A percentile compares a stretch with the other conserved stretches of the same genome.
phyloP scores from a whole-genome alignment of 441 rosid species.

The Metrosideros polymorpha region DNA sequence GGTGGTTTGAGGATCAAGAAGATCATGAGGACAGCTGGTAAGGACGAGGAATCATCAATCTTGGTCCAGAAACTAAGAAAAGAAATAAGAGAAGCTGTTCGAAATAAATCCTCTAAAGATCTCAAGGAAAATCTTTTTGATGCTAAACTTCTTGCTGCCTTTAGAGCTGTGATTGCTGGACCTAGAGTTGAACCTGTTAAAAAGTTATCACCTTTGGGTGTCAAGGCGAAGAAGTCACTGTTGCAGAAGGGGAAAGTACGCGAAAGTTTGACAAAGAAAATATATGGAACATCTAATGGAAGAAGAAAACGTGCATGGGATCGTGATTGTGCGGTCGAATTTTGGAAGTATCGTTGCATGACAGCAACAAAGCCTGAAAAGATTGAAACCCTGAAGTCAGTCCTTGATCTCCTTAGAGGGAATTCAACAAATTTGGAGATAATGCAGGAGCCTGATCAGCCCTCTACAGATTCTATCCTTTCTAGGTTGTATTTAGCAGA shows the following conservation, averaged over 20 bases:
- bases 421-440: slow-evolving; percentile 34
- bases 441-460: slow-evolving; percentile 30
- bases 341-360: slow-evolving; percentile 96
- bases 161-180: slow-evolving; percentile 77
- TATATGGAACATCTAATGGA: slow-evolving; percentile 83
- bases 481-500: slow-evolving; percentile 96
- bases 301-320: slow-evolving; percentile 90
- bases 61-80: slow-evolving; percentile 77
- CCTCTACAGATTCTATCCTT: slow-evolving; percentile 62
- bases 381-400: slow-evolving; percentile 86
- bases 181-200: slow-evolving; percentile 47
- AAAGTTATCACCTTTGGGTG: slow-evolving; percentile 43
- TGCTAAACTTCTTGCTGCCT: slow-evolving; percentile 92
- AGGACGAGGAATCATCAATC: slow-evolving; percentile 61
- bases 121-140: slow-evolving; percentile 66
- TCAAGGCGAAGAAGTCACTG: slow-evolving; percentile 76
- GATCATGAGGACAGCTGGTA: slow-evolving; percentile 64
- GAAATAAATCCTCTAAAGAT: slow-evolving; percentile 52
- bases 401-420: slow-evolving; percentile 66
- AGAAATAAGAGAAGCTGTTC: slow-evolving; percentile 91
- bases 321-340: slow-evolving; percentile 96
- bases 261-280: slow-evolving; percentile 92
- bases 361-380: slow-evolving; percentile 80
- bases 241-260: slow-evolving; percentile 97
- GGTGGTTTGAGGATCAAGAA: slow-evolving; percentile 88